These are phyloP conservation scores for Salix exigua DNA, from an alignment of 345 rosid species.

Conservation along the genomic window DNA sequence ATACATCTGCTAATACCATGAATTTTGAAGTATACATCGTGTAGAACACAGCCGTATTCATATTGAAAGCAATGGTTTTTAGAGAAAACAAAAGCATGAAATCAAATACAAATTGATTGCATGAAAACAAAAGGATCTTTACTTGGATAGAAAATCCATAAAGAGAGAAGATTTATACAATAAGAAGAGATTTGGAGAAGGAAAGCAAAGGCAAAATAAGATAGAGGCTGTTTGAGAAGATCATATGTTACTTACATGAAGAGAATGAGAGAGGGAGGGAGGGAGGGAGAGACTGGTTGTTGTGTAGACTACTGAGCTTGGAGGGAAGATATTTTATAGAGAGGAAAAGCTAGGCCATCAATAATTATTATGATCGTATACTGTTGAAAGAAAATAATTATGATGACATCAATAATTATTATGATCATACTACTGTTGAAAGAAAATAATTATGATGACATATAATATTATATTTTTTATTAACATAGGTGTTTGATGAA, in stretches of 20 bases:
- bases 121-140: not conserved
- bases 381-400: constrained; percentile 2
- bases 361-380: constrained; percentile 15
- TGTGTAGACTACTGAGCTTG: constrained; percentile 13
- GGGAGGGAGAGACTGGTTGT: not conserved
- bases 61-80: not conserved
- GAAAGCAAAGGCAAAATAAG: not conserved
- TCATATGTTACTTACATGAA: not conserved
- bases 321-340: constrained; percentile 24
- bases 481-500: accelerated
- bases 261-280: not conserved
- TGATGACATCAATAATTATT: constrained; percentile 16
- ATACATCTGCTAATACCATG: not conserved
- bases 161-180: not conserved
- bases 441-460: constrained; percentile 4
- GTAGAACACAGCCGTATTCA: not conserved
- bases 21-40: not conserved
- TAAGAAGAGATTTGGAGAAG: not conserved
- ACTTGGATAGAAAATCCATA: not conserved
- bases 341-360: constrained; percentile 1
- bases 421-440: constrained; percentile 4
- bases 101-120: constrained; percentile 7
- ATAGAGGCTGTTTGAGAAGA: not conserved
- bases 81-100: not conserved
- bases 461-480: no score